A percentile compares a stretch with the other conserved stretches of the same genome.
phyloP scores from a whole-genome alignment of 2,329 filamentous ascomycete species.

The Monosporascus ibericus region DNA sequence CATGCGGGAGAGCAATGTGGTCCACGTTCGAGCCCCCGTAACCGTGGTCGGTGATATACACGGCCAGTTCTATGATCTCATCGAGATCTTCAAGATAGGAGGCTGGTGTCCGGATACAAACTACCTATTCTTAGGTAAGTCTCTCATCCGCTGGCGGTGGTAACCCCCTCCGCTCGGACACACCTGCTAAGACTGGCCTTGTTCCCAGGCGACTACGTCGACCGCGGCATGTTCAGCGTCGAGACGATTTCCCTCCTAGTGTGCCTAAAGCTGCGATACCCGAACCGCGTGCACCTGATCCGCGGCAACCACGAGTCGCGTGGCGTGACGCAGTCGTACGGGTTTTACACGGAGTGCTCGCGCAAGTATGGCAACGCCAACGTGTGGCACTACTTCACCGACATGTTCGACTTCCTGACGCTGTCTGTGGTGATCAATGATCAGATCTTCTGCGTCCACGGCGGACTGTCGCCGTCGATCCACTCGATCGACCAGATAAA shows the following conservation, averaged over 20 bases:
- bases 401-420: constrained; percentile 99
- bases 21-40: constrained; percentile 90
- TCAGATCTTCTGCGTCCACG: constrained; percentile 98
- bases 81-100: constrained; percentile 98
- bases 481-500: constrained; percentile 99
- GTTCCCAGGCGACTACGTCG: constrained; percentile 81
- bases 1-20: constrained; percentile 99
- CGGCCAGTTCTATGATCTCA: constrained; percentile 97
- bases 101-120: constrained; percentile 97
- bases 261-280: constrained; percentile 95
- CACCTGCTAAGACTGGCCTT: constrained; percentile 5
- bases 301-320: constrained; percentile 97
- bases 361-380: constrained; percentile 98
- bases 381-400: constrained; percentile 99
- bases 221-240: constrained; percentile 96
- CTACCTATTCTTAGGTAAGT: constrained; percentile 85
- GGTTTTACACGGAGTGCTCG: constrained; percentile 97
- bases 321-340: constrained; percentile 96
- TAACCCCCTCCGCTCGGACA: neutral
- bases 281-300: constrained; percentile 89
- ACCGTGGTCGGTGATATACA: constrained; percentile 98
- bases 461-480: constrained; percentile 81
- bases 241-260: constrained; percentile 97
- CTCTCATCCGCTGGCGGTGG: neutral
- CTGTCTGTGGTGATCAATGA: constrained; percentile 97